Evolutionary conservation across 208 protist species (phyloP).

Genomic region (Acanthamoeba triangularis): DNA sequence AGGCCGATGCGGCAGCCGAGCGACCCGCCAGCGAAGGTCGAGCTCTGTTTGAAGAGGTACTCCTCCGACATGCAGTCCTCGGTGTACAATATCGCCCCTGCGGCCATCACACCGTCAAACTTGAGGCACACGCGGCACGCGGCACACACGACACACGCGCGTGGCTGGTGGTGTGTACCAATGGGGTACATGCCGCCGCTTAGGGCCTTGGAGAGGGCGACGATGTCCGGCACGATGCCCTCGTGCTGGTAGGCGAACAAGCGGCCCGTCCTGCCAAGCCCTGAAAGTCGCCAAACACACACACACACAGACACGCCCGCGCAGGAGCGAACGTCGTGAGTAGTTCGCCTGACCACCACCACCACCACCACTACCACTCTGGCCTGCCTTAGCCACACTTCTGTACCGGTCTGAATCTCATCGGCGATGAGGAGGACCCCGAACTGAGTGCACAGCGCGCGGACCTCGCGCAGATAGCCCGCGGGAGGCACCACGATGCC

Average conservation of each 20-base stretch:
- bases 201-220: constrained; percentile 95
- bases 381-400: neutral
- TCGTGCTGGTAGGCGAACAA: constrained; percentile 88
- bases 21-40: constrained; percentile 44
- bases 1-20: constrained; percentile 28
- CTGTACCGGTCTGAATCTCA: constrained; percentile 90
- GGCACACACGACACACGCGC: neutral
- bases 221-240: constrained; percentile 91
- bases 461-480: constrained; percentile 89
- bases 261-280: constrained; percentile 88
- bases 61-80: constrained; percentile 13
- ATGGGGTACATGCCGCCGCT: constrained; percentile 94
- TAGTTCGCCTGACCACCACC: neutral
- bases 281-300: neutral
- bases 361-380: neutral
- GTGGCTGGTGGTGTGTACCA: neutral
- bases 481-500: constrained; percentile 91
- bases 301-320: neutral
- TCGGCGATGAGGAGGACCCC: constrained; percentile 93
- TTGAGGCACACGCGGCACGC: too few species aligned
- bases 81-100: constrained; percentile 39
- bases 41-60: constrained; percentile 61
- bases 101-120: neutral
- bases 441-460: constrained; percentile 91
- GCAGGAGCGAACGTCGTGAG: too few species aligned